Conservation (phyloP, 805 yeast genomes). For the Lipomyces kockii region DNA sequence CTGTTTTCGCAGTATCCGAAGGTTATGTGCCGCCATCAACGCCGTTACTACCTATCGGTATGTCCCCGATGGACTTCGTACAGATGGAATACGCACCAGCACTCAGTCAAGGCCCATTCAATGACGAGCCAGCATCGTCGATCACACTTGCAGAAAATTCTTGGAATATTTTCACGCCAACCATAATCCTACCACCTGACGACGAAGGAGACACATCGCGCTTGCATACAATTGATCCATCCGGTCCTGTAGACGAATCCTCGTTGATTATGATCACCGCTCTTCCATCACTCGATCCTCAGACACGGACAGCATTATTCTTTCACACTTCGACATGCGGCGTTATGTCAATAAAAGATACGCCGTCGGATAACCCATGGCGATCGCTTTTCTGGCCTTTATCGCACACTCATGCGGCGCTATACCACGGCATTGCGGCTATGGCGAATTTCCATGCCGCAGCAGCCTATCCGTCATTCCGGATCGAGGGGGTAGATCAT, state of each 20-base stretch:
- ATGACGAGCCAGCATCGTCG: background rate
- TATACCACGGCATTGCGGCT: slow-evolving; percentile 66
- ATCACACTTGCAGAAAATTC: slow-evolving; percentile 17
- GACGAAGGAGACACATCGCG: background rate
- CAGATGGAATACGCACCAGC: slow-evolving; percentile 22
- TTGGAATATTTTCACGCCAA: slow-evolving; percentile 5
- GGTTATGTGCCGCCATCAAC: background rate
- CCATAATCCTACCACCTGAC: background rate
- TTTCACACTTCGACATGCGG: slow-evolving; percentile 56
- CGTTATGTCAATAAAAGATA: slow-evolving; percentile 67
- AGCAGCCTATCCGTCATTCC: slow-evolving; percentile 47
- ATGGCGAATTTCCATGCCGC: slow-evolving; percentile 69
- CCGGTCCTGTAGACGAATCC: slow-evolving; percentile 21
- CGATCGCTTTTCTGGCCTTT: slow-evolving; percentile 60
- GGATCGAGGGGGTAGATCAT: slow-evolving; percentile 58
- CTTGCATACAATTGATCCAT: slow-evolving; percentile 19
- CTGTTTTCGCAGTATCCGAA: background rate
- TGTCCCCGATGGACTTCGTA: slow-evolving; percentile 16
- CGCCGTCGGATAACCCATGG: slow-evolving; percentile 75
- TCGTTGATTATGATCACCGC: slow-evolving; percentile 23
- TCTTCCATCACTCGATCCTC: slow-evolving; percentile 30
- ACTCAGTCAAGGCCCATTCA: slow-evolving; percentile 7
- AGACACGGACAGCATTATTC: slow-evolving; percentile 42
- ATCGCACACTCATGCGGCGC: slow-evolving; percentile 58
- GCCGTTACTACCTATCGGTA: background rate